A percentile compares a stretch with the other conserved stretches of the same genome.
phyloP scores from a whole-genome alignment of 495 filamentous ascomycete genomes.

The Penicillium paradoxum region DNA sequence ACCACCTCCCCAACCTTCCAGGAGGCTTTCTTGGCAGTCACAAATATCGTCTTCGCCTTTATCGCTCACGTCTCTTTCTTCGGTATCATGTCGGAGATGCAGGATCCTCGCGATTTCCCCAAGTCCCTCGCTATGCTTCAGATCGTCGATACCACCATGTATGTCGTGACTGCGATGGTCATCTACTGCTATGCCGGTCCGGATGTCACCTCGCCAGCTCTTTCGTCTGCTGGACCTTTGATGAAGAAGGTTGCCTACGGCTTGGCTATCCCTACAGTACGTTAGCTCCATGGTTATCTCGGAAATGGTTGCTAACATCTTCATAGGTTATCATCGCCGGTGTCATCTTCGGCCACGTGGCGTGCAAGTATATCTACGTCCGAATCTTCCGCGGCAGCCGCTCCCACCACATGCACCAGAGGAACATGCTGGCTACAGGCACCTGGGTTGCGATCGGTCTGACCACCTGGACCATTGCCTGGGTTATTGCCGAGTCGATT shows the following conservation, averaged over 20 bases:
- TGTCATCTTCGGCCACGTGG: slow-evolving; percentile 61
- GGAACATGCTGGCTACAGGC: slow-evolving; percentile 39
- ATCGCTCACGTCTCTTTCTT: slow-evolving; percentile 67
- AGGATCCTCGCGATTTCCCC: slow-evolving; percentile 56
- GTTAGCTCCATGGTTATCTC: neutral
- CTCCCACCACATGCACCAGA: slow-evolving; percentile 51
- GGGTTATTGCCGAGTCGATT: slow-evolving; percentile 65
- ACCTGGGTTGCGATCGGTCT: slow-evolving; percentile 56
- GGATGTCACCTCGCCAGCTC: slow-evolving; percentile 62
- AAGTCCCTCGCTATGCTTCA: slow-evolving; percentile 61
- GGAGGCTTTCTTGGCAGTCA: slow-evolving; percentile 54
- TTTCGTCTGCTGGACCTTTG: slow-evolving; percentile 55
- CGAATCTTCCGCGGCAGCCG: slow-evolving; percentile 49
- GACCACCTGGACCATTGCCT: slow-evolving; percentile 56
- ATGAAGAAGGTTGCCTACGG: slow-evolving; percentile 71
- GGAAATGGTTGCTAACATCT: neutral
- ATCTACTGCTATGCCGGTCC: slow-evolving; percentile 67
- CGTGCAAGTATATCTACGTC: slow-evolving; percentile 58
- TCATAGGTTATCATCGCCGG: slow-evolving; percentile 53
- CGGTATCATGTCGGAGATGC: slow-evolving; percentile 70
- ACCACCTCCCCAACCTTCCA: slow-evolving; percentile 14
- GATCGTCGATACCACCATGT: slow-evolving; percentile 56
- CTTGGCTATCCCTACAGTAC: slow-evolving; percentile 62
- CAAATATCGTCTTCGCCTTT: slow-evolving; percentile 70
- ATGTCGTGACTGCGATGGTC: slow-evolving; percentile 59